Evolutionary conservation across 805 yeast genomes (phyloP), one percentile per base, ranked within the genome.

Genomic region (Lipomyces anomalus): DNA sequence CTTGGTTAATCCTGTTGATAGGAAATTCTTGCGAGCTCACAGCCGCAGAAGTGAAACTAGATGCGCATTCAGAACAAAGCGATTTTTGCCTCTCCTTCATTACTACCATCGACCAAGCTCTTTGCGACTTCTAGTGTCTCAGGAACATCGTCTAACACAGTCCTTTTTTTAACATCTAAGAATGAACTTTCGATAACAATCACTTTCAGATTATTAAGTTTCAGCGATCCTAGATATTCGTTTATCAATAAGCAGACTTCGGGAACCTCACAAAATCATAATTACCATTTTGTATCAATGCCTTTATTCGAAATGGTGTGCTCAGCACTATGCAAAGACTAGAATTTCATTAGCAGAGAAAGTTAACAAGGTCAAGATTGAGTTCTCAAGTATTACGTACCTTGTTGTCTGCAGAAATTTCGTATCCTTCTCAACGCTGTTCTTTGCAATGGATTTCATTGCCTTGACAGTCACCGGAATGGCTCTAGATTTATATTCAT

Each of bases 71-170:
- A n/a, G 26, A 35, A 40, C 29, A 34, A 22, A 7, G 43, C 43
- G 24, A 32, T 2, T 22, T 40, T 35, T 9, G 22, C 43, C 16
- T 17, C 18, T 20, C 11, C 43, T 3, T 26, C 30, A n/a, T n/a
- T n/a, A 13, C 11, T 13, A 13, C 30, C 21, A n/a, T 9, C 21
- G 21, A 47, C 26, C 38, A 48, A 30, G 28, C 22, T n/a, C 29
- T 47, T 47, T 13, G 44, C 22, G 28, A 24, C 30, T 24, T 28
- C 24, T 11, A 50, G 28, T 6, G 52, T 50, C 42, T 50, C 55
- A 5, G 45, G 50, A 18, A 47, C 50, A 33, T 48, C 55, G 28
- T 50, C 52, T 6, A 50, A 29, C 20, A 47, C 55, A 22, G 37
- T 44, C 7, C 52, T 34, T 35, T 33, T 35, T 29, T 50, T 50